phyloP scores from a whole-genome alignment of 2,329 filamentous ascomycete genomes.

The Graphiopsis chlorocephala region DNA sequence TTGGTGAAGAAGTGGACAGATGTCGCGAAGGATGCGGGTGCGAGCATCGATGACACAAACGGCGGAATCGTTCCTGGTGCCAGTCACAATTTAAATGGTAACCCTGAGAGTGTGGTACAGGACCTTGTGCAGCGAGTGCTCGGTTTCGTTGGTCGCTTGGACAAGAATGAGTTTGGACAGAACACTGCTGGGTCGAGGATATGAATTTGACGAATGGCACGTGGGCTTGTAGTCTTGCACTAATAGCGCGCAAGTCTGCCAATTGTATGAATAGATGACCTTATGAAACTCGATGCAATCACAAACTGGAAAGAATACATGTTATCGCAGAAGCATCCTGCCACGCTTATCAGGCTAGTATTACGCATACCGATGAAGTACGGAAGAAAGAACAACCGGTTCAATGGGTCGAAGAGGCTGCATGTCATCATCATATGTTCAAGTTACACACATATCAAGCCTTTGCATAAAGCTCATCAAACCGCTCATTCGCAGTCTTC shows the following conservation, averaged over 20 bases:
- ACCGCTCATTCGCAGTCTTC: conserved; percentile 44
- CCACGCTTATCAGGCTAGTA: not conserved
- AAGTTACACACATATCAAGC: conserved; percentile 18
- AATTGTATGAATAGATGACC: not conserved
- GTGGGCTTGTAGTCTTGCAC: not conserved
- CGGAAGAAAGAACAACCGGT: not conserved
- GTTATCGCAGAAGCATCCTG: not conserved
- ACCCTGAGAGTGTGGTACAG: conserved; percentile 45
- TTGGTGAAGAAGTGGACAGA: conserved; percentile 58
- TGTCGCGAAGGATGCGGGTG: conserved; percentile 44
- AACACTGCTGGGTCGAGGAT: conserved; percentile 12
- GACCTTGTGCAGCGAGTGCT: conserved; percentile 52
- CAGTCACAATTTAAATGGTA: conserved; percentile 51
- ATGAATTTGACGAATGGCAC: not conserved
- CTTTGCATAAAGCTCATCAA: conserved; percentile 36
- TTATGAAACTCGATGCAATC: not conserved
- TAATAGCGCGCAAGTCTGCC: not conserved
- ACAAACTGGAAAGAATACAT: not conserved
- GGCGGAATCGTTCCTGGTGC: conserved; percentile 51
- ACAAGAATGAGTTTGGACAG: conserved; percentile 21
- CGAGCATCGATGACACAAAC: conserved; percentile 47
- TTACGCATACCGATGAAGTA: not conserved
- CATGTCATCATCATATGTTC: not conserved
- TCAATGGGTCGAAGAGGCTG: not conserved
- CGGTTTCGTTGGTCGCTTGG: conserved; percentile 44